Evolutionary conservation across 805 yeast species (phyloP), one percentile per base, ranked within the genome.

Genomic region (Starmerella sp.): DNA sequence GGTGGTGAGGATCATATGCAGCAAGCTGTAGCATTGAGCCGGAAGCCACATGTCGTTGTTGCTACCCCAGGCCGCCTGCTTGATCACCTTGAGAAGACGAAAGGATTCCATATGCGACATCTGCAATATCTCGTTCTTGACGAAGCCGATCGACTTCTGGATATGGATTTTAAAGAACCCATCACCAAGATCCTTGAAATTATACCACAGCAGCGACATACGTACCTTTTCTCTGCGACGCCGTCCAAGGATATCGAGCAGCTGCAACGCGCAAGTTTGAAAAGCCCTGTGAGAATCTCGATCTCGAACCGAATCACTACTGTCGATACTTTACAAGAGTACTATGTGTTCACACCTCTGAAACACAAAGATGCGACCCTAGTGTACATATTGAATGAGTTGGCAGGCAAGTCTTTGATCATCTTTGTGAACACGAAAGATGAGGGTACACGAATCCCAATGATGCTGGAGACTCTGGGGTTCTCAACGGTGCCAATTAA

Each of bases 1-100:
- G 98, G 98, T 63, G 98, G 98, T 58, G 90, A 93, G 91, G 96
- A 88, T 67, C 85, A 86, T 86, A 88, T 93, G 93, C 95, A 89
- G 62, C 98, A 91, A 71, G 93, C 97, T 0, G 78, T 95, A 58
- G 96, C 93, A 60, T 75, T 91, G 63, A 85, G 87, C 84, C 79
- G 93, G 62, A 89, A 87, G 64, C 98, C 98, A 4, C 98, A 91
- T 66, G 79, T 91, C 47, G 78, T 91, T 54, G 95, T 91, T 58
- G 97, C 97, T 22, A 93, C 98, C 0, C 97, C 98, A 0, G 95
- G 95, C 51, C 64, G 76, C 29, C 73, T 90, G 57, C 81, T 91
- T 79, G 98, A 91, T 69, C 98, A 91, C 73, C 73, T 91, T 65
- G 95, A 90, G 65, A 81, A 86, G 62, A 91, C 97, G 17, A 86